Conservation (phyloP, 345 rosid genomes). For the Citrus trifoliata region DNA sequence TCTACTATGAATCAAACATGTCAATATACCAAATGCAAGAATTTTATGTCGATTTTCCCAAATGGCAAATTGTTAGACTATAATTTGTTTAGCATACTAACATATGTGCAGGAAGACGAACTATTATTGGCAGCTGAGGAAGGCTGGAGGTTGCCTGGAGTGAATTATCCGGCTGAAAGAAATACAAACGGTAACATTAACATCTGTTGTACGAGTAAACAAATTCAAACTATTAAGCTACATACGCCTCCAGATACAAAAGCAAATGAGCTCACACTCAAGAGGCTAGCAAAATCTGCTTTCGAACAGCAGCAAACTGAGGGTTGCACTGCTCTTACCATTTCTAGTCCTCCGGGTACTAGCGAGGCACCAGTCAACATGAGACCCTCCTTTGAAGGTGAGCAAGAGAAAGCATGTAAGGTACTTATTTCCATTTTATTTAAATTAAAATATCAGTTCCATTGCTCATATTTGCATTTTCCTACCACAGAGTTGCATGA, state of each 20-base stretch:
- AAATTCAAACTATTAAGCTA: background rate
- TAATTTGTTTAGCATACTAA: background rate
- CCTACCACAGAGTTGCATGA: constrained; percentile 30
- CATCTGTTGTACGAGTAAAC: constrained; percentile 10
- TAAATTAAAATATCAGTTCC: constrained; percentile 1
- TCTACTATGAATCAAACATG: background rate
- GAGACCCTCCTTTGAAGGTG: constrained; percentile 31
- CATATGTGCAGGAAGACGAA: constrained; percentile 38
- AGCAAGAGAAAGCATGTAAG: constrained; percentile 8
- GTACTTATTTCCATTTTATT: background rate
- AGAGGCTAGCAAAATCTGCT: constrained; percentile 35
- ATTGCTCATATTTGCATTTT: constrained; percentile 11
- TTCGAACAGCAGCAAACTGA: constrained; percentile 27
- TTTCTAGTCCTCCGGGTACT: constrained; percentile 12
- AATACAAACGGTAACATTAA: constrained; percentile 14
- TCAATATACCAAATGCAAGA: background rate
- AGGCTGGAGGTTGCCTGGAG: constrained; percentile 30
- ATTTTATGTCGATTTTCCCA: background rate
- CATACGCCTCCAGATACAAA: constrained; percentile 12
- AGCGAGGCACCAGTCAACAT: constrained; percentile 26
- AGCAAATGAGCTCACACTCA: constrained; percentile 33
- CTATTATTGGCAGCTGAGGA: constrained; percentile 24
- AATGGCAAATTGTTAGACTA: background rate
- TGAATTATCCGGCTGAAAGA: constrained; percentile 13
- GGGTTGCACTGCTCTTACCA: constrained; percentile 7